Base-by-base conservation (phyloP, 352 stramenopile species). In the Globisporangium echinulatum region DNA sequence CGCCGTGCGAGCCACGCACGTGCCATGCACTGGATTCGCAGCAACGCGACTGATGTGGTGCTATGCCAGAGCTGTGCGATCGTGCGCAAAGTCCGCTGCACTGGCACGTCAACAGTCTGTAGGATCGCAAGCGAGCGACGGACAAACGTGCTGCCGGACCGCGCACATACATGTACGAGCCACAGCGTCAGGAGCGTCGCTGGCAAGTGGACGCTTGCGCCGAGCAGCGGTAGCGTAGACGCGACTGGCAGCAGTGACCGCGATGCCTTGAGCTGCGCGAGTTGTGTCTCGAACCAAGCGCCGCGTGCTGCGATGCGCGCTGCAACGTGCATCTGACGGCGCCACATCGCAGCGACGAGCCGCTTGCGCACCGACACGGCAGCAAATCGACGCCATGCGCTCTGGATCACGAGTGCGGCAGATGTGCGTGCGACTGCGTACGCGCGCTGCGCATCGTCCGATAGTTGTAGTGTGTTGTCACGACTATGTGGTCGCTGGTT, bases 401-500 rank as follows among this genome's bases (percentile, higher is more conserved):
- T 72, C 52, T 87, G 79, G 25, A 87, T 70, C 42, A 87, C 79
- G 6, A 88, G 47, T 36, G 72, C 68, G 1, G 68, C 72, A 0
- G 72, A 81, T 13, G 68, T 36, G 39, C 68, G 67, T 25, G 72
- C 67, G 5, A 68, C 57, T 13, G 46, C 59, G 9, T 62, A 62
- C 1, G 73, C 66, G 17, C 49, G 61, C 4, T 19, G 25, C 8
- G 65, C 61, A 44, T 81, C 64, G 15, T 59, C 50, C 38, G 63
- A 58, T 33, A 48, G 36, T 4, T 15, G n/a, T 33, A 17, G 13
- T 42, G 7, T 15, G 19, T 8, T 3, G 14, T 10, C 6, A 15
- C 15, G 46, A 49, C 43, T 8, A 17, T n/a, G 5, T 37, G 5
- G 17, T 19, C 66, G 52, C n/a, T 70, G 54, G 37, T 10, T 47